Percentiles rank a stretch among this genome's conserved stretches.
phyloP scores from a whole-genome alignment of 257 asterid genomes.

The Rubia yunnanensis region DNA sequence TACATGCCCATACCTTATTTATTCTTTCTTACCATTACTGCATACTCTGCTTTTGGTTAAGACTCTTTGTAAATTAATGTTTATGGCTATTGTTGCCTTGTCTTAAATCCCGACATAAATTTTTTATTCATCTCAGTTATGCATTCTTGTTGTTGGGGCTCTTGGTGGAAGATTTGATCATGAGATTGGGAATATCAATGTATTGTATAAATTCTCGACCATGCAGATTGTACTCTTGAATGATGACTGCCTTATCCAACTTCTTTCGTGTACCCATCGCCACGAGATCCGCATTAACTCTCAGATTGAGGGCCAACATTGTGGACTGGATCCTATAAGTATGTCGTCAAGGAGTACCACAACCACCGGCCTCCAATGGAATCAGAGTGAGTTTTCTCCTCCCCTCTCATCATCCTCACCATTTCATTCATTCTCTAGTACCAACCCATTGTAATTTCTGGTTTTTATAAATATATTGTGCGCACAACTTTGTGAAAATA shows the following conservation, averaged over 20 bases:
- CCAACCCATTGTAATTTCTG: too few relatives aligned
- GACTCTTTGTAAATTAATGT: too few relatives aligned
- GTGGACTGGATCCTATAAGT: slow-evolving; percentile 78
- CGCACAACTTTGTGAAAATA: too few relatives aligned
- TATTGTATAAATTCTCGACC: slow-evolving; percentile 53
- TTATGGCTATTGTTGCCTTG: too few relatives aligned
- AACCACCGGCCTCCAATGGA: slow-evolving; percentile 88
- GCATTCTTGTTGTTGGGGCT: slow-evolving; percentile 85
- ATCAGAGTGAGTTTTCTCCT: slow-evolving; percentile 51
- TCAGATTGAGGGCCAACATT: slow-evolving; percentile 75
- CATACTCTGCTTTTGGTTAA: too few relatives aligned
- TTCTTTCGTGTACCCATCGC: slow-evolving; percentile 58
- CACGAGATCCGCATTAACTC: slow-evolving; percentile 61
- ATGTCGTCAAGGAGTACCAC: slow-evolving; percentile 50
- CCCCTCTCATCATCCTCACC: too few relatives aligned
- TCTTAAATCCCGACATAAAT: too few relatives aligned
- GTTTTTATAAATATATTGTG: too few relatives aligned
- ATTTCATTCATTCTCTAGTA: too few relatives aligned
- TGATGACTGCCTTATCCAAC: slow-evolving; percentile 82
- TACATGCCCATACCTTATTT: too few relatives aligned
- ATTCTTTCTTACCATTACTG: too few relatives aligned
- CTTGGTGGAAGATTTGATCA: slow-evolving; percentile 98
- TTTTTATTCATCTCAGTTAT: too few relatives aligned
- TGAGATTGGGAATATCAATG: slow-evolving; percentile 84
- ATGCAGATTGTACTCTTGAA: slow-evolving; percentile 58